Conservation (phyloP, 2,329 filamentous ascomycete species). For the Cylindrodendrum hubeiense region DNA sequence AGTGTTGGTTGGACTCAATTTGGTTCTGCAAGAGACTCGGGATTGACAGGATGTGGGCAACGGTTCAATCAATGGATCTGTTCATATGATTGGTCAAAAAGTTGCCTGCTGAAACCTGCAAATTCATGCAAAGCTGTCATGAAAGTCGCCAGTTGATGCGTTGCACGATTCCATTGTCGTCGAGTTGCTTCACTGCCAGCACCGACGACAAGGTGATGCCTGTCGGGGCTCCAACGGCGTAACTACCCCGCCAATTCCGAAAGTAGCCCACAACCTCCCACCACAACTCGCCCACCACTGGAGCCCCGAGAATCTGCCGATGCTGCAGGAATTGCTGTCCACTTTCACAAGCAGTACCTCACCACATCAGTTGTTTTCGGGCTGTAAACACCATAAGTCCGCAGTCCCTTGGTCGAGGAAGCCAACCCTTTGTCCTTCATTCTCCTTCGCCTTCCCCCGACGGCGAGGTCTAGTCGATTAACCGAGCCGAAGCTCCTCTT, state of each 20-base stretch:
- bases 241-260: conserved; percentile 34
- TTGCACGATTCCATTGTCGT: neutral
- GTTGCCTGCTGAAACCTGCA: neutral
- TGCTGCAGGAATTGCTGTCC: conserved; percentile 44
- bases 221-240: conserved; percentile 13
- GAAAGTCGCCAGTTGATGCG: neutral
- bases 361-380: conserved; percentile 14
- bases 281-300: conserved; percentile 16
- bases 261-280: conserved; percentile 28
- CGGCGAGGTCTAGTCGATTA: conserved; percentile 25
- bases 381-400: conserved; percentile 32
- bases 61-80: neutral
- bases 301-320: conserved; percentile 48
- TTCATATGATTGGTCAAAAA: neutral
- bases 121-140: neutral
- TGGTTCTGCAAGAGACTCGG: neutral
- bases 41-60: neutral
- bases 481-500: conserved; percentile 25
- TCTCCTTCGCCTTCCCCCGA: conserved; percentile 21
- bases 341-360: conserved; percentile 30
- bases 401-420: conserved; percentile 38
- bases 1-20: neutral
- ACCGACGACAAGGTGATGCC: neutral
- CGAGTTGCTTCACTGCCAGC: neutral
- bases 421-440: conserved; percentile 37